Evolutionary conservation across 2,329 filamentous ascomycete genomes (phyloP), one percentile per base, ranked within the genome.

Genomic region (Fusarium sp.): DNA sequence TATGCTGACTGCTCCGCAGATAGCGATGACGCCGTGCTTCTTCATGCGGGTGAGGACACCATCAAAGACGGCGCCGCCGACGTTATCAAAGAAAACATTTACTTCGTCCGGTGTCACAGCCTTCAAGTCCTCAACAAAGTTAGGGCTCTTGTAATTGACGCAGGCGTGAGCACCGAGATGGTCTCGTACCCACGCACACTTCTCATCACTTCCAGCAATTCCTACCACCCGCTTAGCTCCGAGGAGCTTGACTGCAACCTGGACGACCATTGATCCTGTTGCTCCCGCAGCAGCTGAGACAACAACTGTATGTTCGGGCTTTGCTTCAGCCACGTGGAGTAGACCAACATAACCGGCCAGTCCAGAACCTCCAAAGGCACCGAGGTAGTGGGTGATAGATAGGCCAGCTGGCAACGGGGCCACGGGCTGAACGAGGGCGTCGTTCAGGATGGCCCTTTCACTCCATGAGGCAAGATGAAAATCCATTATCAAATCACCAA

Each of bases 191-290:
- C 71, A 76, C 2, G 64, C 54, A 13, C 74, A 75, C 67, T 75
- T 77, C 35, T 75, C 74, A 9, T 64, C 56, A 8, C 65, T 38
- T 18, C 74, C 71, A 16, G 73, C 74, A 36, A 75, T 75, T 16
- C 73, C 73, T 5, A 76, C 62, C 18, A 76, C 73, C 1, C 65
- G 64, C 60, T 70, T 74, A 3, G 71, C 73, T 11, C 73, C 71
- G 0, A 75, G 56, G 1, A 74, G n/a, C 38, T 74, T 74, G 13
- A 66, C 71, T 1, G 74, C 73, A 9, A 69, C 70, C 33, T 76
- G 68, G 4, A 70, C 56, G 2, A 11, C 56, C 9, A 70, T 56
- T 10, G 66, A 69, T 1, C 66, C 56, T 1, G 54, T 66, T 4
- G 62, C 61, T 38, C 66, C 68, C 5, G 65, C 67, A 7, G 67